Percentiles rank a stretch among this genome's conserved stretches.
phyloP scores from a whole-genome alignment of 2,329 filamentous ascomycete species.

The Ciborinia camelliae region DNA sequence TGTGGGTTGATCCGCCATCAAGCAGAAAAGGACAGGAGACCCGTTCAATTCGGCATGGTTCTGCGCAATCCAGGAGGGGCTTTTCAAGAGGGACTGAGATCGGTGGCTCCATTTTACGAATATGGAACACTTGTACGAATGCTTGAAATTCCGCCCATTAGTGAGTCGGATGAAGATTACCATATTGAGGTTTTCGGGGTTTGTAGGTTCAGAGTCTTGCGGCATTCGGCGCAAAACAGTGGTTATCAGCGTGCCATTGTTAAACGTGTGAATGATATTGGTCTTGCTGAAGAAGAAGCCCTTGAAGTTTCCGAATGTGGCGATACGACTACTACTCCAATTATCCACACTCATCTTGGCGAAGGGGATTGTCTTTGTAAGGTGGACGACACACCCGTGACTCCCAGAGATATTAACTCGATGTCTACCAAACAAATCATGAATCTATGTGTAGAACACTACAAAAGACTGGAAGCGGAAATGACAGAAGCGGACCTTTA shows the following conservation, averaged over 20 bases:
- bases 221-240: too few species aligned
- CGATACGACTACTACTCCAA: too few species aligned
- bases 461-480: background rate
- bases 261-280: slow-evolving; percentile 77
- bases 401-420: slow-evolving; percentile 36
- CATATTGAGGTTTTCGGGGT: slow-evolving; percentile 74
- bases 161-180: slow-evolving; percentile 79
- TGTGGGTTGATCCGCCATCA: too few species aligned
- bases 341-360: slow-evolving; percentile 22
- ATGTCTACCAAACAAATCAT: slow-evolving; percentile 68
- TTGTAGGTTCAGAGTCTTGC: slow-evolving; percentile 69
- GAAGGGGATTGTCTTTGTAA: slow-evolving; percentile 15
- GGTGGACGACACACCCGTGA: too few species aligned
- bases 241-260: too few species aligned
- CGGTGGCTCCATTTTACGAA: slow-evolving; percentile 60
- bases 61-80: slow-evolving; percentile 58
- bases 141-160: slow-evolving; percentile 66
- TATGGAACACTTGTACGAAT: slow-evolving; percentile 79
- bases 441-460: slow-evolving; percentile 49
- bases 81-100: slow-evolving; percentile 51
- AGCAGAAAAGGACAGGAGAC: too few species aligned
- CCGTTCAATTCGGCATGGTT: slow-evolving; percentile 94
- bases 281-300: slow-evolving; percentile 73
- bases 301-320: slow-evolving; percentile 59
- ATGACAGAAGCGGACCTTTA: slow-evolving; percentile 53